A percentile compares a stretch with the other conserved stretches of the same genome.
Evolutionary conservation across 2,329 filamentous ascomycete genomes (phyloP).

Genomic region (Dothideomycetidae sp.): DNA sequence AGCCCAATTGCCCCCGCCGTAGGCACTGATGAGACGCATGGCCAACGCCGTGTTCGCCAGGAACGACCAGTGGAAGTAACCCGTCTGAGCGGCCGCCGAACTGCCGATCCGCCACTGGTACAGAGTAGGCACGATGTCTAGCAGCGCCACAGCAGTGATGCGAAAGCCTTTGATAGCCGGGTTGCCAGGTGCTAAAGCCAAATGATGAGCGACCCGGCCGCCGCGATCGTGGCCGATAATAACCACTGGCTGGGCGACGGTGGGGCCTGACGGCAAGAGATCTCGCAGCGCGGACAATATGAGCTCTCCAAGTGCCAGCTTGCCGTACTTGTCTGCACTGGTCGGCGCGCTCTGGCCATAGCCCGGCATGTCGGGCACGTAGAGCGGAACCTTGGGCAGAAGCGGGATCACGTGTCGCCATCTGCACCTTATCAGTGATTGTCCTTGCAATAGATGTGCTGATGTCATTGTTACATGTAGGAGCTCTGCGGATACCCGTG

Average conservation of each 20-base stretch:
- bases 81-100: constrained; percentile 17
- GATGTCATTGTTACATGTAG: constrained; percentile 6
- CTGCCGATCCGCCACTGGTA: constrained; percentile 26
- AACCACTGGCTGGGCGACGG: background rate
- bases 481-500: constrained; percentile 28
- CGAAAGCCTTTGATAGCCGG: constrained; percentile 14
- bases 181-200: background rate
- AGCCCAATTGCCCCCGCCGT: constrained; percentile 25
- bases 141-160: constrained; percentile 22
- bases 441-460: too few species aligned
- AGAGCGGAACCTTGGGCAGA: constrained; percentile 20
- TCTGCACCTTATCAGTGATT: too few species aligned
- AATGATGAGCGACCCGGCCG: background rate
- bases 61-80: constrained; percentile 33
- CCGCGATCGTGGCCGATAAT: background rate
- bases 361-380: constrained; percentile 28
- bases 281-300: background rate
- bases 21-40: constrained; percentile 24
- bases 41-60: constrained; percentile 29
- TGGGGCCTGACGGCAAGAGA: background rate
- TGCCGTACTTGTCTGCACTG: constrained; percentile 20
- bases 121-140: constrained; percentile 31
- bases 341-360: constrained; percentile 25
- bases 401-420: background rate
- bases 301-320: constrained; percentile 11